These are phyloP conservation scores for Sporothrix protearum DNA, from an alignment of 2,329 filamentous ascomycete genomes.

Conservation along the genomic window DNA sequence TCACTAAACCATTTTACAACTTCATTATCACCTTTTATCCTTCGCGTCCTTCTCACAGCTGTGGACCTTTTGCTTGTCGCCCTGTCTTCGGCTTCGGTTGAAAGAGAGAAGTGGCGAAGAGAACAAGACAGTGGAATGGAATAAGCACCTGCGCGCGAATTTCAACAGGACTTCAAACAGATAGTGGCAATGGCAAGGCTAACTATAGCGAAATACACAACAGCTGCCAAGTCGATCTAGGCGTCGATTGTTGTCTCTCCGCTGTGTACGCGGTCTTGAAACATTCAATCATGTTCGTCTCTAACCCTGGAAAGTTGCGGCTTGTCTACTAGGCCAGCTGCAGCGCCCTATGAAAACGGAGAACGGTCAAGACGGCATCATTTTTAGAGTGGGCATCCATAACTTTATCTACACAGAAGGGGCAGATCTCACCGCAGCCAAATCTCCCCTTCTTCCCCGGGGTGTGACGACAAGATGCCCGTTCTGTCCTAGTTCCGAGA, in stretches of 20 bases:
- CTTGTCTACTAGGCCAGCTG: background rate
- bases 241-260: background rate
- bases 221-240: background rate
- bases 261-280: background rate
- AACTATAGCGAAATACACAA: background rate
- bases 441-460: background rate
- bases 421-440: background rate
- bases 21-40: background rate
- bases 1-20: background rate
- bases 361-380: constrained; percentile 1
- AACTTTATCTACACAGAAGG: constrained; percentile 16
- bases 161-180: background rate
- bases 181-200: background rate
- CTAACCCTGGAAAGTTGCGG: background rate
- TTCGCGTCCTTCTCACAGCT: no score
- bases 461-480: constrained; percentile 18
- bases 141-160: background rate
- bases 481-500: constrained; percentile 25
- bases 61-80: background rate
- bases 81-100: background rate
- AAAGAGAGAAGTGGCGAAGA: background rate
- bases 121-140: background rate
- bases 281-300: background rate
- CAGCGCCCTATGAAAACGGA: background rate
- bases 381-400: constrained; percentile 3